Base-by-base conservation (phyloP, 805 yeast genomes). In the Saccharomycopsis sp. region DNA sequence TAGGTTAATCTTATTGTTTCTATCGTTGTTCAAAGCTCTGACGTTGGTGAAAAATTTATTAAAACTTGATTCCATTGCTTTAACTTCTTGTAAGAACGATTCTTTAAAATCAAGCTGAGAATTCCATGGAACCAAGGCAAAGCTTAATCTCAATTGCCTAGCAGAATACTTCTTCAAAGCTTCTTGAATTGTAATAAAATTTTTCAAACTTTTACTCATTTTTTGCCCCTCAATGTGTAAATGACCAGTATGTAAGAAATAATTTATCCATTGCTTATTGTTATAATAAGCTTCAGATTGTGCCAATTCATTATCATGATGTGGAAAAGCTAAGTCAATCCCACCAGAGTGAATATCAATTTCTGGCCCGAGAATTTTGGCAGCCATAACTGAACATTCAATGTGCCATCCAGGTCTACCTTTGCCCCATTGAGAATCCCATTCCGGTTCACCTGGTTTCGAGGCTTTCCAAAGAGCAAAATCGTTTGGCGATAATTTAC, bases 351-450 rank as follows among this genome's bases (percentile, higher is more conserved):
- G 98, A 54, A 93, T 86, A 63, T 93, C 98, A 74, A 93, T 84
- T 48, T 72, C 71, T 17, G 75, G 64, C 3, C 97, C 97, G 31
- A 85, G 72, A 38, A 89, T 74, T 54, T 88, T 95, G 42, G 88
- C 75, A 1, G 97, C 97, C 98, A 93, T 93, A 17, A 93, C 98
- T 6, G 97, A 88, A 73, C 98, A 93, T 66, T 93, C 98, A 62
- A 93, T 93, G 62, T 93, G 98, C 98, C 98, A 93, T 3, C 98
- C 98, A 11, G 98, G 98, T 62, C 98, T 81, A 43, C 98, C 98
- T 48, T 71, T 71, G 21, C 98, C 98, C 97, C 97, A 93, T 22
- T 90, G 89, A 2, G 96, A 86, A 4, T 72, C 75, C 97, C 97
- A 93, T 39, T 79, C 75, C 20, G 98, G 98, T 66, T 93, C 98